Evolutionary conservation across 305 asterid genomes (phyloP).

Genomic region (Galium porrigens): DNA sequence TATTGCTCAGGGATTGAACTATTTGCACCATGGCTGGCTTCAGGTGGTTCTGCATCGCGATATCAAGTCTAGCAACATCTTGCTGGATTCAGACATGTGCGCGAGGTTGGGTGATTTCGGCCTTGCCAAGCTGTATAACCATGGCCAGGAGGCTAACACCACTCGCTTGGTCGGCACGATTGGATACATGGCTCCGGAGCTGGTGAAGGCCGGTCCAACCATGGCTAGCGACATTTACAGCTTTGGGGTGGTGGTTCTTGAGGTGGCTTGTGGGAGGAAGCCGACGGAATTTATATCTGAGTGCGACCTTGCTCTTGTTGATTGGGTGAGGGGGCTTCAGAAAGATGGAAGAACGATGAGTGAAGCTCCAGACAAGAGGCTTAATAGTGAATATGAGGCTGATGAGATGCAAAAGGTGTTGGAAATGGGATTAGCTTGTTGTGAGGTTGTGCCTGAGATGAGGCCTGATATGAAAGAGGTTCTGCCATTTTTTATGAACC

Average conservation of each 20-base stretch:
- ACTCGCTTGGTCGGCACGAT: constrained; percentile 36
- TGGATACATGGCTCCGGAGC: constrained; percentile 36
- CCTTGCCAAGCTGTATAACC: constrained; percentile 30
- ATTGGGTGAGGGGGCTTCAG: constrained; percentile 18
- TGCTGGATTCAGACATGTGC: constrained; percentile 25
- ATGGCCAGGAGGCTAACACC: constrained; percentile 20
- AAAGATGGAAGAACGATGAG: constrained; percentile 5
- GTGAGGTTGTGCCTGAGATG: constrained; percentile 11
- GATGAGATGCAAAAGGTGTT: constrained; percentile 12
- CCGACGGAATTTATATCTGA: constrained; percentile 16
- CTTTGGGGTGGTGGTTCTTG: constrained; percentile 27
- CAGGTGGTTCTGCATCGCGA: constrained; percentile 34
- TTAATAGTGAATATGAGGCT: constrained; percentile 1
- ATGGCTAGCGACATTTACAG: constrained; percentile 26
- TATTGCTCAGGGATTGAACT: constrained; percentile 28
- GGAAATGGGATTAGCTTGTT: constrained; percentile 14
- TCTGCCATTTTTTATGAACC: not conserved
- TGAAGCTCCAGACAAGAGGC: constrained; percentile 16
- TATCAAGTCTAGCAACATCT: constrained; percentile 33
- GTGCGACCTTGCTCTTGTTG: constrained; percentile 18
- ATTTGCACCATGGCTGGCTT: constrained; percentile 36
- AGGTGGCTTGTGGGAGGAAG: constrained; percentile 26
- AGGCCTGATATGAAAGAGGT: constrained; percentile 20
- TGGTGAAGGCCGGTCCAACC: constrained; percentile 23
- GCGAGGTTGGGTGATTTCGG: constrained; percentile 36